A percentile compares a stretch with the other conserved stretches of the same genome.
These are phyloP conservation scores for Arctostaphylos glauca DNA, from an alignment of 148 eudicot species.

Conservation along the genomic window DNA sequence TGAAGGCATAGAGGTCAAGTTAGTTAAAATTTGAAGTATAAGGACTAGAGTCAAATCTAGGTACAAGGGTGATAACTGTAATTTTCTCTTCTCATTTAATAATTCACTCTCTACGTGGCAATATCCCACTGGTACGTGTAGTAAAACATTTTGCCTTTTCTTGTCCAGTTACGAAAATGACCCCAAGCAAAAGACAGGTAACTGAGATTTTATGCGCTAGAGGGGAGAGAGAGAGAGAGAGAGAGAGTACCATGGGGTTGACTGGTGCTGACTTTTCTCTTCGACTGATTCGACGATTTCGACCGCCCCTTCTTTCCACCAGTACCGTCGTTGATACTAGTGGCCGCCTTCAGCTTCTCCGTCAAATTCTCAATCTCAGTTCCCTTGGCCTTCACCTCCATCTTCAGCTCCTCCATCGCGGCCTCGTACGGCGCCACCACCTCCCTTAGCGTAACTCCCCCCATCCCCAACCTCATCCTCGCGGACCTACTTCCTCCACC, in stretches of 20 bases:
- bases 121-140: neutral
- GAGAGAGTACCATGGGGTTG: slow-evolving; percentile 12
- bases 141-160: neutral
- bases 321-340: slow-evolving; percentile 28
- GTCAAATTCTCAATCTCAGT: slow-evolving; percentile 61
- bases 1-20: no score
- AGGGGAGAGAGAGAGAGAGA: slow-evolving; percentile 12
- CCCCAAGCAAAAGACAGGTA: neutral
- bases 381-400: slow-evolving; percentile 68
- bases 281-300: slow-evolving; percentile 41
- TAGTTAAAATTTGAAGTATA: neutral
- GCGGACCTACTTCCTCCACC: slow-evolving; percentile 24
- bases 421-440: slow-evolving; percentile 97
- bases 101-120: neutral
- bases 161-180: neutral
- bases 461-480: slow-evolving; percentile 15
- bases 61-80: neutral
- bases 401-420: slow-evolving; percentile 73
- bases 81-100: neutral
- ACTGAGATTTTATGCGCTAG: neutral
- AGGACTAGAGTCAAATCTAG: neutral
- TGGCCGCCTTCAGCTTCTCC: slow-evolving; percentile 51
- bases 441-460: slow-evolving; percentile 53
- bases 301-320: slow-evolving; percentile 47
- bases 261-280: slow-evolving; percentile 41